phyloP scores from a whole-genome alignment of 148 eudicot genomes.

The Rhododendron griersonianum region DNA sequence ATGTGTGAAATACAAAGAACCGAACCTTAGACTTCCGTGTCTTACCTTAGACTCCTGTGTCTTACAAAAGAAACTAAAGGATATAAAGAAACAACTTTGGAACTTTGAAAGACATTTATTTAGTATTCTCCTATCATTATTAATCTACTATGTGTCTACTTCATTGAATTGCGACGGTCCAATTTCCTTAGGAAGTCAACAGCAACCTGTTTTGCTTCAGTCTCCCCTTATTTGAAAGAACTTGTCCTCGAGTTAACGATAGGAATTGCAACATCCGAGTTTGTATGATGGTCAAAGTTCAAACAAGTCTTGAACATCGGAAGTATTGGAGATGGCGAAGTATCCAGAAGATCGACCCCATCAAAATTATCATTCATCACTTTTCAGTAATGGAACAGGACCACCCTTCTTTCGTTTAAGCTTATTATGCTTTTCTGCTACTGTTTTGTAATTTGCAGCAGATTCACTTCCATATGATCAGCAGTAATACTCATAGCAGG shows the following conservation, averaged over 20 bases:
- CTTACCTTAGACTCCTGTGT: neutral
- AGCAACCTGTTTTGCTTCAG: neutral
- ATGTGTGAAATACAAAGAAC: neutral
- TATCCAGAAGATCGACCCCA: neutral
- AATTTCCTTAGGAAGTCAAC: neutral
- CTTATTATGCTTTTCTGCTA: neutral
- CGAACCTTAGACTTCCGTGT: neutral
- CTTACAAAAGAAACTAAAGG: neutral
- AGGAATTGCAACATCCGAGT: neutral
- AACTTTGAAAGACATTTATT: neutral
- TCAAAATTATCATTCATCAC: neutral
- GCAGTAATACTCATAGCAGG: neutral
- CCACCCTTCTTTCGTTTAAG: neutral
- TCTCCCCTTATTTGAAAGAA: neutral
- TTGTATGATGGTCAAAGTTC: neutral
- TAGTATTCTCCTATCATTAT: neutral
- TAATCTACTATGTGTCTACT: neutral
- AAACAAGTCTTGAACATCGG: neutral
- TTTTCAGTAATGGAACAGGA: neutral
- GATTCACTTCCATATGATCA: neutral
- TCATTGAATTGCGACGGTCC: neutral
- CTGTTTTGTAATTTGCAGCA: neutral
- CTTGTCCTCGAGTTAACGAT: neutral
- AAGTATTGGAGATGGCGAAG: neutral
- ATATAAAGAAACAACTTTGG: neutral